Evolutionary conservation across 2,329 filamentous ascomycete species (phyloP).

Genomic region (Coccinonectria pachysandricola): DNA sequence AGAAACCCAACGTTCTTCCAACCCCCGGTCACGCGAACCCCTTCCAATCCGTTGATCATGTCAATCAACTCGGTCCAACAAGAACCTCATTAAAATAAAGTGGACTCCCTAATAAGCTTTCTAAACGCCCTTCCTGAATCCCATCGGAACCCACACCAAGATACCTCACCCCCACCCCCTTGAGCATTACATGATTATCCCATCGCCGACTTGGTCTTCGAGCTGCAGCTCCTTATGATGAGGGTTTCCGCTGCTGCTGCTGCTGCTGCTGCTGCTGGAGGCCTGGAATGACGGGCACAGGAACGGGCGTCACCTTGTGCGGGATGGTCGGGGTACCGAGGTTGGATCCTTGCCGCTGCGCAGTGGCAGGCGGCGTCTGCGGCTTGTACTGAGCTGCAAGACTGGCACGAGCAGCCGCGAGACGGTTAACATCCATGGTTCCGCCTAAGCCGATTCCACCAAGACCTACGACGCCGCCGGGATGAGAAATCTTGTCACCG

Average conservation of each 20-base stretch:
- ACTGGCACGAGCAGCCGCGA: constrained; percentile 27
- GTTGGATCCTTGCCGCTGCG: constrained; percentile 22
- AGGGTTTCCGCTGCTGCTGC: constrained; percentile 21
- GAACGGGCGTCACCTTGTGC: constrained; percentile 34
- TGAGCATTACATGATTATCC: too few relatives aligned
- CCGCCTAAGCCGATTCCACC: constrained; percentile 24
- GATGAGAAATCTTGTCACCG: constrained; percentile 36
- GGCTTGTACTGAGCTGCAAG: constrained; percentile 26
- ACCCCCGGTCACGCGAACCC: too few relatives aligned
- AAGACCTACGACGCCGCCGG: constrained; percentile 26
- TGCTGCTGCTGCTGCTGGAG: constrained; percentile 23
- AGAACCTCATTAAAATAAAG: too few relatives aligned
- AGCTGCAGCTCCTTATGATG: constrained; percentile 7
- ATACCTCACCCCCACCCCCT: too few relatives aligned
- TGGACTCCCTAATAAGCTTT: too few relatives aligned
- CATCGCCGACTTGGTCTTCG: too few relatives aligned
- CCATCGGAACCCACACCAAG: too few relatives aligned
- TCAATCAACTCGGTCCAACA: too few relatives aligned
- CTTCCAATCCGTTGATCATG: too few relatives aligned
- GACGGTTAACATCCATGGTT: constrained; percentile 20
- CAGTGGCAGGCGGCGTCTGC: constrained; percentile 23
- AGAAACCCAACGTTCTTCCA: too few relatives aligned
- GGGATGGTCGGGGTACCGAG: constrained; percentile 28
- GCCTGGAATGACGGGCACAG: constrained; percentile 32
- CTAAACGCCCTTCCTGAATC: too few relatives aligned